phyloP scores from a whole-genome alignment of 1,284 basidiomycete species.

The Phellopilus nigrolimitatus region DNA sequence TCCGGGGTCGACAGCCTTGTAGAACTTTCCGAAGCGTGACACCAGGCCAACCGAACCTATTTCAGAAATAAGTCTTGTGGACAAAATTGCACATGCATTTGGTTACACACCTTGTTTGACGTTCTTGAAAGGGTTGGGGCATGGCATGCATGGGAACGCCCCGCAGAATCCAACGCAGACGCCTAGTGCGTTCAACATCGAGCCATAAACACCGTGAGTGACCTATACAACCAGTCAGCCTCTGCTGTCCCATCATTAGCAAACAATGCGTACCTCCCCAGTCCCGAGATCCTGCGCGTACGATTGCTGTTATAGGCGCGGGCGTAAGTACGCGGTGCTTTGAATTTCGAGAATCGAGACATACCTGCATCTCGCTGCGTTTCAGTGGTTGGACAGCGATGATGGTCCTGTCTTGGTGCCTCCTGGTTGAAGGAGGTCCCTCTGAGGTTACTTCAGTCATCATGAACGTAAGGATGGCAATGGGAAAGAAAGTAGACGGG shows the following conservation, averaged over 20 bases:
- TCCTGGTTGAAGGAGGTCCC: slow-evolving; percentile 35
- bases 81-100: slow-evolving; percentile 33
- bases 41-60: slow-evolving; percentile 85
- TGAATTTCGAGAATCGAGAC: slow-evolving; percentile 24
- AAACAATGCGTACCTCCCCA: slow-evolving; percentile 38
- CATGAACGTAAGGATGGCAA: slow-evolving; percentile 18
- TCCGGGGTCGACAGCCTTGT: slow-evolving; percentile 92
- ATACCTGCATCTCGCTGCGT: slow-evolving; percentile 80
- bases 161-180: slow-evolving; percentile 59
- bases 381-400: slow-evolving; percentile 80
- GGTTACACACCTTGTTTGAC: slow-evolving; percentile 64
- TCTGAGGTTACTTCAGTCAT: slow-evolving; percentile 52
- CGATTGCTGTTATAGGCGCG: slow-evolving; percentile 51
- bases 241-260: neutral
- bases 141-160: slow-evolving; percentile 84
- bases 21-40: slow-evolving; percentile 90
- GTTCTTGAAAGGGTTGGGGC: slow-evolving; percentile 73
- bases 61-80: slow-evolving; percentile 15
- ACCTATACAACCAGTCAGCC: slow-evolving; percentile 35
- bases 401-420: slow-evolving; percentile 42
- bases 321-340: slow-evolving; percentile 19
- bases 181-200: slow-evolving; percentile 68
- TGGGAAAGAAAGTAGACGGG: slow-evolving; percentile 13
- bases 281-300: slow-evolving; percentile 87
- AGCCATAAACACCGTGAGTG: slow-evolving; percentile 85